Evolutionary conservation across 2,329 filamentous ascomycete species (phyloP).

Genomic region (Juglanconis juglandina): DNA sequence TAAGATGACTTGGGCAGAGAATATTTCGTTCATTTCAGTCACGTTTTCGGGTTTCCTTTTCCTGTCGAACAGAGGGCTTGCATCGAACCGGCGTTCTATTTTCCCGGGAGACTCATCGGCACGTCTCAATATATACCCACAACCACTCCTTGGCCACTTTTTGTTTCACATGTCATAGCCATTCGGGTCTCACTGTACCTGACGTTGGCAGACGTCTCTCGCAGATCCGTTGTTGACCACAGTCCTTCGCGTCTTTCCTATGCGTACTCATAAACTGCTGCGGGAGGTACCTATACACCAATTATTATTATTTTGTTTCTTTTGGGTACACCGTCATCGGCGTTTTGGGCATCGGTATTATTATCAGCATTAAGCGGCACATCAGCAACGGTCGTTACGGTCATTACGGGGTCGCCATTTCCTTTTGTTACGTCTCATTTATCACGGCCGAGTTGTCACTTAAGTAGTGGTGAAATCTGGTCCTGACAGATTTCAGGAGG

Average conservation of each 20-base stretch:
- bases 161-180: no score
- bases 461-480: not conserved
- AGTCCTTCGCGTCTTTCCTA: not conserved
- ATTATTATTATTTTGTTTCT: not conserved
- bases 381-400: not conserved
- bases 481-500: not conserved
- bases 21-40: not conserved
- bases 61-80: not conserved
- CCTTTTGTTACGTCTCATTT: no score
- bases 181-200: no score
- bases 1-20: conserved; percentile 23
- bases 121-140: no score
- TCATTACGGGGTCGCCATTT: not conserved
- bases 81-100: not conserved
- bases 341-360: not conserved
- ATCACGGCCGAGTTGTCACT: no score
- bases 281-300: no score
- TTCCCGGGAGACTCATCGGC: no score
- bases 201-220: no score
- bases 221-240: no score
- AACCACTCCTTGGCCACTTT: no score
- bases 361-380: not conserved
- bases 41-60: not conserved
- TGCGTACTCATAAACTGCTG: not conserved
- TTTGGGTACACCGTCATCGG: not conserved